Evolutionary conservation across 805 yeast species (phyloP), one percentile per base, ranked within the genome.

Genomic region (Saturnispora dispora): DNA sequence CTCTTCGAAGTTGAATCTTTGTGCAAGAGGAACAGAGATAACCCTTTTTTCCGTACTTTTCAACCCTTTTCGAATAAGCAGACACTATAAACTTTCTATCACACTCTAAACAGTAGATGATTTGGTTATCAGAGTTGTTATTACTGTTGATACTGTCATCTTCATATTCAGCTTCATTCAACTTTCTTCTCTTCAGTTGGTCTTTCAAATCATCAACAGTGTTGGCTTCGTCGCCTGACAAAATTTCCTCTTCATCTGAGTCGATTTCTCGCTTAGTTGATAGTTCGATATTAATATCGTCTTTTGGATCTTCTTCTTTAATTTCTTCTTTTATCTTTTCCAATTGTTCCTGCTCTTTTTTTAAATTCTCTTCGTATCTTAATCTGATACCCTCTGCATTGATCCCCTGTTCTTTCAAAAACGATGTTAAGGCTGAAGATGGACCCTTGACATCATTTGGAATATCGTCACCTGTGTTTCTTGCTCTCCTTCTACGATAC

Each of bases 351-450:
- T 64, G 53, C 64, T 71, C 74, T 52, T 74, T 63, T 43, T 58
- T 56, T 39, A 58, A 49, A 22, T 62, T 58, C 33, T 57, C 62
- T 51, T 65, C 69, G 48, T 63, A 64, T 50, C 72, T 56, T 47
- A 70, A 69, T 61, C 89, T 74, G 63, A 88, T 88, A 41, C 79
- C 81, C 52, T 82, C 88, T 1, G 96, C 88, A 61, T 73, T 85
- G 68, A 90, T 90, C 35, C 97, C 97, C 66, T 89, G 95, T 52
- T 85, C 88, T 47, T 89, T 73, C 54, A 90, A 73, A 61, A 90
- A 90, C 66, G 86, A 93, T 0, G 96, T 90, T 57, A 90, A 71
- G 0, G 97, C 97, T 58, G 95, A 84, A 70, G 87, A 88, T 44
- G 95, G 86, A 5, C 84, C 86, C 43, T 64, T 56, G 5, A 69